Percentiles rank a stretch among this genome's conserved stretches.
phyloP scores from a whole-genome alignment of 2,329 filamentous ascomycete species.

The Onygenales sp. region DNA sequence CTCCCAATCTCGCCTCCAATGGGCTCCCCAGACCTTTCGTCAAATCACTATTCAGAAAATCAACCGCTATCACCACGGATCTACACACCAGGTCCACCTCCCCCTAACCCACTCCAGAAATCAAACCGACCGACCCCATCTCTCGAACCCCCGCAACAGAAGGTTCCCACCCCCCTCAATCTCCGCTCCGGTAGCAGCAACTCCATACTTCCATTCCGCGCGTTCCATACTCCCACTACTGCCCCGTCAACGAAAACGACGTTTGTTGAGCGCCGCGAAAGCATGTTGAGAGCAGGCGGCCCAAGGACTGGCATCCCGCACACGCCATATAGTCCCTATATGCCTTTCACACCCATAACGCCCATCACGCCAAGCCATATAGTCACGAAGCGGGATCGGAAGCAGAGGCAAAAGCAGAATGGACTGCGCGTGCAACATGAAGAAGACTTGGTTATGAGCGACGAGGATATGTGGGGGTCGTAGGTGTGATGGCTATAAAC shows the following conservation, averaged over 20 bases:
- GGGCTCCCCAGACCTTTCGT: constrained; percentile 34
- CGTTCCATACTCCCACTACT: constrained; percentile 31
- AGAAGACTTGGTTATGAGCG: constrained; percentile 37
- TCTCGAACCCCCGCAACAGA: constrained; percentile 19
- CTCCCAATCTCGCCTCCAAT: constrained; percentile 50
- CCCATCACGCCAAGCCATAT: constrained; percentile 39
- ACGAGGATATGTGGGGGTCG: constrained; percentile 38
- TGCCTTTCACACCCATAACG: constrained; percentile 42
- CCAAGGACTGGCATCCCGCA: constrained; percentile 37
- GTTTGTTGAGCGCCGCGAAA: constrained; percentile 34
- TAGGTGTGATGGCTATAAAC: constrained; percentile 1
- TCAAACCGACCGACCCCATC: constrained; percentile 11
- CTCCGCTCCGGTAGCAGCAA: constrained; percentile 21
- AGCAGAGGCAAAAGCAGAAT: constrained; percentile 31
- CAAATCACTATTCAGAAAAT: constrained; percentile 38
- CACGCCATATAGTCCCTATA: constrained; percentile 42
- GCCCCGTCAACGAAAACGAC: constrained; percentile 41
- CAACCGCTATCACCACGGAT: constrained; percentile 49
- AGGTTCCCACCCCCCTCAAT: constrained; percentile 23
- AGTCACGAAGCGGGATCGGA: constrained; percentile 35
- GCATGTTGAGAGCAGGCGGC: constrained; percentile 22
- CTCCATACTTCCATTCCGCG: constrained; percentile 35
- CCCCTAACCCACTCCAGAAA: constrained; percentile 37
- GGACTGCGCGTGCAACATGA: constrained; percentile 36
- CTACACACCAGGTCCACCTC: constrained; percentile 47